Evolutionary conservation across 1,284 basidiomycete genomes (phyloP).

Genomic region (Papiliotrema nemorosa): DNA sequence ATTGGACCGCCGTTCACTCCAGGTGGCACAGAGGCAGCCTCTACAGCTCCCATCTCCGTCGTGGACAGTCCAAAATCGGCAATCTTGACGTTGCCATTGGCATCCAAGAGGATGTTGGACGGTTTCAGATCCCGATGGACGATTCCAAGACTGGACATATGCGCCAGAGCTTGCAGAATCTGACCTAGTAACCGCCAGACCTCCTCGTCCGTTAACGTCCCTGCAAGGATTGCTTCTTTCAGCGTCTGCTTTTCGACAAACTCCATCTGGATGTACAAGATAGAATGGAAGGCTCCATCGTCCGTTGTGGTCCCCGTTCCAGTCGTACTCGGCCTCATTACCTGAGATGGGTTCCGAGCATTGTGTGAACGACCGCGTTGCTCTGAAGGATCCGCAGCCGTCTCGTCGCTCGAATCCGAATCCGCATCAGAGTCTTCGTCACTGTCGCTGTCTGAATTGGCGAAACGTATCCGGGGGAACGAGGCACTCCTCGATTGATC

Average conservation of each 20-base stretch:
- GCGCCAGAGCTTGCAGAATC: constrained; percentile 85
- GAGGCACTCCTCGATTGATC: constrained; percentile 42
- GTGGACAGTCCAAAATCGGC: constrained; percentile 88
- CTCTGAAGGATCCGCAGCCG: constrained; percentile 35
- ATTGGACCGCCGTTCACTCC: not conserved
- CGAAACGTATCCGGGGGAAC: constrained; percentile 46
- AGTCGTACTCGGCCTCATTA: not conserved
- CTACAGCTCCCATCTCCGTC: constrained; percentile 70
- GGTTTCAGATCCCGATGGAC: constrained; percentile 88
- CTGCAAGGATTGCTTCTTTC: constrained; percentile 69
- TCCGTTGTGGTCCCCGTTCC: constrained; percentile 33
- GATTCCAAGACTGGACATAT: constrained; percentile 84
- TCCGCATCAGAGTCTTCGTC: constrained; percentile 29
- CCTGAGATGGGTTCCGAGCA: not conserved
- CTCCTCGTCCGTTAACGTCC: constrained; percentile 69
- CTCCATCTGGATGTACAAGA: constrained; percentile 50
- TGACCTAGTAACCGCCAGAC: constrained; percentile 88
- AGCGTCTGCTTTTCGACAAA: constrained; percentile 49
- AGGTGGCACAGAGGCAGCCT: constrained; percentile 53
- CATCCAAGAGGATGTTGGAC: constrained; percentile 87
- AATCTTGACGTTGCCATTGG: constrained; percentile 85
- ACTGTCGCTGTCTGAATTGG: constrained; percentile 33
- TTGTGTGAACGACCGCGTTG: constrained; percentile 6
- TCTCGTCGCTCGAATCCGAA: constrained; percentile 14
- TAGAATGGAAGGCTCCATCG: constrained; percentile 33